Base-by-base conservation (phyloP, 192 early-diverging fungal genomes). In the Mortierella antarctica region DNA sequence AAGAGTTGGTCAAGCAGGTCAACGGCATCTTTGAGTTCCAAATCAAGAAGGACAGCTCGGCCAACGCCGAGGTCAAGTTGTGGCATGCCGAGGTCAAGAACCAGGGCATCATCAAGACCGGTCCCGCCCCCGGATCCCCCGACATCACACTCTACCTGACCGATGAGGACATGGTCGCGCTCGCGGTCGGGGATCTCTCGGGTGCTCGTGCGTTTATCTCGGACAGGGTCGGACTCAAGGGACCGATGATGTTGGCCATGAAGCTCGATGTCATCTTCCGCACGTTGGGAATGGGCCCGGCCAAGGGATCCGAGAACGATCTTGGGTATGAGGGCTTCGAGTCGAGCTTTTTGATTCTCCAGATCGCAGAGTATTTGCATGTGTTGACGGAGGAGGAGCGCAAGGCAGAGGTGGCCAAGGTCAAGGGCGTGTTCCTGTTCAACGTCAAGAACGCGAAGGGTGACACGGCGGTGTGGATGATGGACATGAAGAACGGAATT, bases 181-280 rank as follows among this genome's bases (percentile, higher is more conserved):
- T 99, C 49, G 91, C 94, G 21, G 78, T 86, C 11, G 96, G 96
- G 20, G 95, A 95, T 84, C 75, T 95, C 46, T 79, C 75, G 2
- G 75, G 93, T 17, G 96, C 97, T 86, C 93, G 94, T 71, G 93
- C 95, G 31, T 98, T 95, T 74, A 95, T 96, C 93, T 75, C 86
- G n/a, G 95, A 96, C 62, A 97, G 96, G 82, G 86, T 95, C 68
- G 97, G 96, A 82, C 80, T 92, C 44, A 92, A 91, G 82, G 93
- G 92, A 53, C 89, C 93, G 61, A 89, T 92, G 74, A 91, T 90
- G 88, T 82, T 94, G 64, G 91, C 91, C 55, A 91, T 90, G 64
- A 93, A 92, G 67, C 87, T 94, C 39, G 89, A 93, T 79, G 74
- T 82, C 23, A 88, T 94, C 45, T 88, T 94, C 75, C 68, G 75